These are phyloP conservation scores for Sphaerobolus stellatus DNA, from an alignment of 1,284 basidiomycete species.

Conservation along the genomic window DNA sequence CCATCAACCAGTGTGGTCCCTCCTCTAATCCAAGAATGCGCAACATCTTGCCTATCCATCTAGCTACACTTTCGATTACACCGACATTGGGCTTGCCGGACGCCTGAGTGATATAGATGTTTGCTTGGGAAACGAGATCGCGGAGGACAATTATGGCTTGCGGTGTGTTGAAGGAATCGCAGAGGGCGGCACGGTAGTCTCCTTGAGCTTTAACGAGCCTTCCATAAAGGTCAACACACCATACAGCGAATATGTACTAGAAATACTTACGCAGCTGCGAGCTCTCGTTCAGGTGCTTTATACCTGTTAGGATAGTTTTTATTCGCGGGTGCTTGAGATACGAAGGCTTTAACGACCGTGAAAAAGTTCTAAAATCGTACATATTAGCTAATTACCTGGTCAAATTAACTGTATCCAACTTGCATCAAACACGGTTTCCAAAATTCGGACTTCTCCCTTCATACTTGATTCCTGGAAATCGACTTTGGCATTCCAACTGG, in stretches of 20 bases:
- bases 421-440: constrained; percentile 88
- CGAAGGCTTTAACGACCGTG: constrained; percentile 78
- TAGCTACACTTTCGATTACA: constrained; percentile 72
- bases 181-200: constrained; percentile 84
- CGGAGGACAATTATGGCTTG: constrained; percentile 76
- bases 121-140: constrained; percentile 85
- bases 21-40: constrained; percentile 95
- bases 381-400: not conserved
- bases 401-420: constrained; percentile 26
- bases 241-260: constrained; percentile 5
- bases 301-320: constrained; percentile 56
- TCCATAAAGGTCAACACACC: constrained; percentile 7
- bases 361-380: constrained; percentile 87
- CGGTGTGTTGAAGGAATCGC: constrained; percentile 98
- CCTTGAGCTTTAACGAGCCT: constrained; percentile 78
- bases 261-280: constrained; percentile 57
- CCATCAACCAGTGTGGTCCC: constrained; percentile 48
- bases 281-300: constrained; percentile 61
- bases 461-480: constrained; percentile 93
- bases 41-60: constrained; percentile 89
- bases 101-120: constrained; percentile 77
- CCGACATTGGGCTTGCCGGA: constrained; percentile 66
- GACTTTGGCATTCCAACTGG: constrained; percentile 89
- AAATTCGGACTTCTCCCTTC: constrained; percentile 84
- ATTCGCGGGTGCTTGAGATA: constrained; percentile 45